Base-by-base conservation (phyloP, 2,329 filamentous ascomycete species). In the Aspergillus piperis region DNA sequence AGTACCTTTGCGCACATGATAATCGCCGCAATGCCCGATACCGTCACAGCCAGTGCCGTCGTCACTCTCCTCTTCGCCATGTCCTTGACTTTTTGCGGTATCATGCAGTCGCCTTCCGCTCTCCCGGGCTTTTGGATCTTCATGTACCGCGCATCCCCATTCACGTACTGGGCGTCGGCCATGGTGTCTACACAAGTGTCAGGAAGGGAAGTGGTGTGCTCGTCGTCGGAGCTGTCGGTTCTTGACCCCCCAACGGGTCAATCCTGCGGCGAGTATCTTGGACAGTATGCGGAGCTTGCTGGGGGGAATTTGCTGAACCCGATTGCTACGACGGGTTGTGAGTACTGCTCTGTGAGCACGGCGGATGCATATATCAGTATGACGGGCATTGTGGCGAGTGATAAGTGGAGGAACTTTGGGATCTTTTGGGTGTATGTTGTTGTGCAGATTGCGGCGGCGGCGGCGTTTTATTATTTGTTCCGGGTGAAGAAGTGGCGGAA, bases 1-100 rank as follows among this genome's bases (percentile, higher is more conserved):
- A 85, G 82, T 25, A 86, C 88, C 0, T 91, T 91, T 65, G 86
- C 88, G 0, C 85, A 90, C 64, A 86, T 91, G 83, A 82, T 85
- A 25, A 89, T 91, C 58, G 85, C 86, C 8, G 62, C 59, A 3
- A 13, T 63, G n/a, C 52, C 41, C 1, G 61, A 41, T 8, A 53
- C 32, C 6, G 55, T 61, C 15, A 27, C 56, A 2, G 62, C 59
- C 13, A 59, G 55, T 5, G 53, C 51, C 11, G 8, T 63, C 6
- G 51, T 52, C 3, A 63, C 58, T 13, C 56, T 63, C 5, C 27
- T 61, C 0, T 51, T 48, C 17, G 56, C 62, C n/a, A 59, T 65
- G 42, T 38, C 54, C 17, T 58, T 60, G 30, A 54, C 58, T 11
- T 65, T 65, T 44, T 62, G 60, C 57, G 59, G 62, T 19, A 63